These are phyloP conservation scores for Pleurotus tuoliensis DNA, from an alignment of 768 basidiomycete species.

Conservation along the genomic window DNA sequence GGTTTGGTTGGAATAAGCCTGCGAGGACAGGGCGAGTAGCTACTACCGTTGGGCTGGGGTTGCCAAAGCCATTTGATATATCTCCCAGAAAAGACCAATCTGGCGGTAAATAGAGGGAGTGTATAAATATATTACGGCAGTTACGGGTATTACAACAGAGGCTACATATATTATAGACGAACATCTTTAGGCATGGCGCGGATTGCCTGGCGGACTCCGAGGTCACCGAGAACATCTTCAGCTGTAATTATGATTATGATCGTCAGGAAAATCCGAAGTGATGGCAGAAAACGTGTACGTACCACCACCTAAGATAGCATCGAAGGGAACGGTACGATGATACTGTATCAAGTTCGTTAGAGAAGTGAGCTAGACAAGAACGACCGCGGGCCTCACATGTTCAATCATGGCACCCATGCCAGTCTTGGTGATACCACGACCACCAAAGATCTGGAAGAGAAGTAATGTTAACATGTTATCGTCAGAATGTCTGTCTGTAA, in stretches of 20 bases:
- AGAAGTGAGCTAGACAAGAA: constrained; percentile 10
- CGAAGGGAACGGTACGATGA: constrained; percentile 63
- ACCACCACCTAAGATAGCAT: constrained; percentile 72
- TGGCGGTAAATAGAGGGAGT: too few relatives aligned
- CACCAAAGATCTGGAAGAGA: constrained; percentile 64
- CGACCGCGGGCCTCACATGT: constrained; percentile 36
- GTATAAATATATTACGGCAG: constrained; percentile 3
- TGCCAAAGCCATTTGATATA: constrained; percentile 9
- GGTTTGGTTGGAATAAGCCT: constrained; percentile 44
- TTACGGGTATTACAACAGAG: neutral
- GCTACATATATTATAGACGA: constrained; percentile 38
- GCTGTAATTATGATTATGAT: constrained; percentile 28
- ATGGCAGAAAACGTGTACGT: neutral
- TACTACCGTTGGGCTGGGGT: constrained; percentile 32
- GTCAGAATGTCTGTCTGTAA: neutral
- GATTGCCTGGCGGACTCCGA: constrained; percentile 80
- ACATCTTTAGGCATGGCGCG: constrained; percentile 70
- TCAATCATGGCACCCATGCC: constrained; percentile 72
- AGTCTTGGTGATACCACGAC: constrained; percentile 80
- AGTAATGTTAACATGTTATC: constrained; percentile 1
- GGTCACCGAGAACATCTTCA: constrained; percentile 76
- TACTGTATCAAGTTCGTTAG: constrained; percentile 33
- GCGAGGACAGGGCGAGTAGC: constrained; percentile 27
- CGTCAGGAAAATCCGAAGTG: constrained; percentile 19
- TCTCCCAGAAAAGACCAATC: too few relatives aligned